phyloP scores from a whole-genome alignment of 2,329 filamentous ascomycete species.

The Verticillium isaacii region DNA sequence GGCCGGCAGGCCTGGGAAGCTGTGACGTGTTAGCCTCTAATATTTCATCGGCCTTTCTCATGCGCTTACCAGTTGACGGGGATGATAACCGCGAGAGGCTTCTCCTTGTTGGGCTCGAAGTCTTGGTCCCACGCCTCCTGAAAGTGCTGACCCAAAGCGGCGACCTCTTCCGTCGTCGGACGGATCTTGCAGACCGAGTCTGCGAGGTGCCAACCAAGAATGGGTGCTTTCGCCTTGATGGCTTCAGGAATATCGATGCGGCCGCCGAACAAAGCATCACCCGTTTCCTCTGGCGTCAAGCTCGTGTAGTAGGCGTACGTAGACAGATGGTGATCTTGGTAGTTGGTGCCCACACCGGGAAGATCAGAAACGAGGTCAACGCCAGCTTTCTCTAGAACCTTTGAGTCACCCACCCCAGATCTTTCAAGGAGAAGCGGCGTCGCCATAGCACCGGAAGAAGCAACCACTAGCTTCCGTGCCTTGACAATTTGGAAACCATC shows the following conservation, averaged over 20 bases:
- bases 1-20: constrained; percentile 36
- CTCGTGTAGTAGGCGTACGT: constrained; percentile 41
- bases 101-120: constrained; percentile 36
- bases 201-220: constrained; percentile 53
- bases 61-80: constrained; percentile 26
- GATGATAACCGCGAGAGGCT: constrained; percentile 42
- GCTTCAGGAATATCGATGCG: constrained; percentile 38
- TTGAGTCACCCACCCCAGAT: constrained; percentile 53
- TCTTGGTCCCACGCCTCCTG: constrained; percentile 49
- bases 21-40: constrained; percentile 5
- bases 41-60: not conserved
- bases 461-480: constrained; percentile 49
- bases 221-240: constrained; percentile 38
- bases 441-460: constrained; percentile 43
- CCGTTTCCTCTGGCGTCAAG: constrained; percentile 24
- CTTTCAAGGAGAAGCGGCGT: constrained; percentile 55
- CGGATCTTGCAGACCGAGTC: constrained; percentile 54
- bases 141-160: constrained; percentile 47
- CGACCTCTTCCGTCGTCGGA: constrained; percentile 46
- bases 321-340: constrained; percentile 52
- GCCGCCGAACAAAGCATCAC: constrained; percentile 49
- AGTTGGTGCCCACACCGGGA: constrained; percentile 47
- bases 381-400: constrained; percentile 39
- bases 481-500: constrained; percentile 28
- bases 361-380: constrained; percentile 41